Conservation (phyloP, 495 filamentous ascomycete species). For the Aspergillus indologenus region DNA sequence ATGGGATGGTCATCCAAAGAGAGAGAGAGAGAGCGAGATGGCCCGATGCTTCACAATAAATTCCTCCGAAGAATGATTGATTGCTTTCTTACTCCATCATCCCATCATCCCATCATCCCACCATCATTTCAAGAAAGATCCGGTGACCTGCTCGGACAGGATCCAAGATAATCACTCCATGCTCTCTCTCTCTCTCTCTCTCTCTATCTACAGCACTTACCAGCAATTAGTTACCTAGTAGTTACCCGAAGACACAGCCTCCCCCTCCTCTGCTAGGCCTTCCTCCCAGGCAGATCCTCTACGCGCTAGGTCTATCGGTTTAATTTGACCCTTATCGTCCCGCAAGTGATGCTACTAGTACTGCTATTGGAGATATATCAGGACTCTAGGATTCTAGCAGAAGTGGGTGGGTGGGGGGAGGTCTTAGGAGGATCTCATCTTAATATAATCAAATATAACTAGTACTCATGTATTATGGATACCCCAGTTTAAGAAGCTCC, state of each 20-base stretch:
- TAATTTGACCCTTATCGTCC: background rate
- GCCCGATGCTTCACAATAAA: background rate
- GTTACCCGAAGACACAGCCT: constrained; percentile 20
- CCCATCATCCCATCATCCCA: no score
- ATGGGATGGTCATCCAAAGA: constrained; percentile 1
- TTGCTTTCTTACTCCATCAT: no score
- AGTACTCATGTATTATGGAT: no score
- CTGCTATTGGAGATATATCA: background rate
- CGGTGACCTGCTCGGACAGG: background rate
- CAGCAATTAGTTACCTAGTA: background rate
- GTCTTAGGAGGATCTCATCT: background rate
- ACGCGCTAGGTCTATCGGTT: background rate
- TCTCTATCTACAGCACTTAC: no score
- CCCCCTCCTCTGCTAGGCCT: constrained; percentile 6
- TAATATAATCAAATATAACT: background rate
- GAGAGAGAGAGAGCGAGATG: background rate
- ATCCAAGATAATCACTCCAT: background rate
- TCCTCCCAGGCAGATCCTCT: constrained; percentile 11
- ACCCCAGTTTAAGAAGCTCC: constrained; percentile 13
- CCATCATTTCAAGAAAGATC: background rate
- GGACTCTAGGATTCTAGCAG: no score
- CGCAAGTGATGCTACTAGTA: background rate
- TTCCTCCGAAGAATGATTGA: background rate
- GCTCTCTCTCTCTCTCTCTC: background rate
- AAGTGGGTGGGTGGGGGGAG: background rate